phyloP scores from a whole-genome alignment of 257 asterid species.

The Linaria vulgaris region DNA sequence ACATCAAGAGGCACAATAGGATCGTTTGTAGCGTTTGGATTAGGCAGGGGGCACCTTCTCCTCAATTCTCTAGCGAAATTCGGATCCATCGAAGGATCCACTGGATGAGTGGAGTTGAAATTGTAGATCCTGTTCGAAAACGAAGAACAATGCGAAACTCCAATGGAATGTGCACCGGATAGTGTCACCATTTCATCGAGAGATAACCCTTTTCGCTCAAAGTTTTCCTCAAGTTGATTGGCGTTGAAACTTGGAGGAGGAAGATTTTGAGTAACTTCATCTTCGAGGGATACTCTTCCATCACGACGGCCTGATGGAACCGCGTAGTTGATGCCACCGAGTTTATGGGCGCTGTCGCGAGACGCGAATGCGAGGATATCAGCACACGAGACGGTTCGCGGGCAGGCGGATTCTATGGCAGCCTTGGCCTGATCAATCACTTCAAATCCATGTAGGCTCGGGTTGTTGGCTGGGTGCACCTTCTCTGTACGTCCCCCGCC shows the following conservation, averaged over 20 bases:
- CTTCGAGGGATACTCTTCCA: constrained; percentile 24
- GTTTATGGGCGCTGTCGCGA: constrained; percentile 31
- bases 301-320: constrained; percentile 47
- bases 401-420: constrained; percentile 36
- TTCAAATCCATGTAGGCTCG: constrained; percentile 38
- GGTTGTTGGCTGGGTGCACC: constrained; percentile 24
- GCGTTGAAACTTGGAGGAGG: constrained; percentile 26
- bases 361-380: constrained; percentile 44
- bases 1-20: constrained; percentile 29
- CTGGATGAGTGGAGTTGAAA: constrained; percentile 21
- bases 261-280: constrained; percentile 22
- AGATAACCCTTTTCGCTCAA: constrained; percentile 34
- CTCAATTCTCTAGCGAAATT: constrained; percentile 22
- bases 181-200: constrained; percentile 41
- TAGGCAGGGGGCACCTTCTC: constrained; percentile 5
- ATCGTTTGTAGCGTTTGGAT: background rate
- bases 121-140: constrained; percentile 24
- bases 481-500: constrained; percentile 21
- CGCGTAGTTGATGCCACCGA: constrained; percentile 32
- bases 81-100: constrained; percentile 36
- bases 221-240: constrained; percentile 15
- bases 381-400: constrained; percentile 41
- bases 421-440: constrained; percentile 43
- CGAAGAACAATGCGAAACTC: constrained; percentile 32
- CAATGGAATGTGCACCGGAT: constrained; percentile 49